A percentile compares a stretch with the other conserved stretches of the same genome.
Evolutionary conservation across 202 grass and related monocot genomes (phyloP).

Genomic region (Brachypodium distachyon): DNA sequence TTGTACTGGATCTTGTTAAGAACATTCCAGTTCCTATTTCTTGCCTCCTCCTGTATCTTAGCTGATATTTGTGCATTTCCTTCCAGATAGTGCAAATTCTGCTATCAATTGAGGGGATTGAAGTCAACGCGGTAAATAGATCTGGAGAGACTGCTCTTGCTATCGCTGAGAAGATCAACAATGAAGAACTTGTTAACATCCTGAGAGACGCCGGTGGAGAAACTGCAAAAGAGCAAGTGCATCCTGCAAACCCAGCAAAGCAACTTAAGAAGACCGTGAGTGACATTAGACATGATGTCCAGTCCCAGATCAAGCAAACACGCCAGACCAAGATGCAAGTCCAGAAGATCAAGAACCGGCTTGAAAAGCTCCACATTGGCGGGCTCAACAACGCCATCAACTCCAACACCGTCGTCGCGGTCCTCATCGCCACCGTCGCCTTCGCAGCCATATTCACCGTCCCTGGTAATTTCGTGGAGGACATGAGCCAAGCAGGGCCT

Average conservation of each 20-base stretch:
- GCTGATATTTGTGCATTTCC: slow-evolving; percentile 18
- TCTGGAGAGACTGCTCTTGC: slow-evolving; percentile 73
- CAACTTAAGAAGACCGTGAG: slow-evolving; percentile 94
- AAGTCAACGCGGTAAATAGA: slow-evolving; percentile 72
- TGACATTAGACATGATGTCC: slow-evolving; percentile 86
- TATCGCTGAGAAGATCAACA: slow-evolving; percentile 61
- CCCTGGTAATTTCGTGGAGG: slow-evolving; percentile 55
- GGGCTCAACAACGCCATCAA: slow-evolving; percentile 98
- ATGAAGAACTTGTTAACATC: slow-evolving; percentile 62
- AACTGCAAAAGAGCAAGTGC: slow-evolving; percentile 54
- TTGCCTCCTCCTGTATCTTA: neutral
- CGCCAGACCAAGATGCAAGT: slow-evolving; percentile 83
- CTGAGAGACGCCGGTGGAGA: slow-evolving; percentile 56
- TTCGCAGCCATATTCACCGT: slow-evolving; percentile 92
- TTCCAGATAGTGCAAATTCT: slow-evolving; percentile 72
- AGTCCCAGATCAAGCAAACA: slow-evolving; percentile 82
- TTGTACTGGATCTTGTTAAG: neutral
- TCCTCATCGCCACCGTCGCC: slow-evolving; percentile 87
- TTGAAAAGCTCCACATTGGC: slow-evolving; percentile 87
- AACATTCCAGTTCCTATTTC: neutral
- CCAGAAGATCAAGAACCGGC: slow-evolving; percentile 74
- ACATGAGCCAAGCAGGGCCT: neutral
- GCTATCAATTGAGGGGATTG: slow-evolving; percentile 51
- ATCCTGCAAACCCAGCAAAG: slow-evolving; percentile 58
- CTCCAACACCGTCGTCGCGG: slow-evolving; percentile 89